phyloP scores from a whole-genome alignment of 306 rosid species.

The Betula pendula region DNA sequence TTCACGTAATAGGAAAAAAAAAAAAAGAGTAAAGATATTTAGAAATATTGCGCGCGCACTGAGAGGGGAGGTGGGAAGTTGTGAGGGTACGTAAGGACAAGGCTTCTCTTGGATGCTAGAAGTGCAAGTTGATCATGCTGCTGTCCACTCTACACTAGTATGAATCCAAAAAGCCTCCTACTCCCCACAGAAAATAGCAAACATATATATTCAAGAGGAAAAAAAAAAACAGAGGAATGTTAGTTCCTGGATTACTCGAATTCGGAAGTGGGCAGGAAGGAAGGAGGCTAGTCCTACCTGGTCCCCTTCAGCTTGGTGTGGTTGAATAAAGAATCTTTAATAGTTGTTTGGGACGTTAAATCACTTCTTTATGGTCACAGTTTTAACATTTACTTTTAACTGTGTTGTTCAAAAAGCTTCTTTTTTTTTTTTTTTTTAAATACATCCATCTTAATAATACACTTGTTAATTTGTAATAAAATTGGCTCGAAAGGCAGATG shows the following conservation, averaged over 20 bases:
- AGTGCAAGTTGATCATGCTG: not conserved
- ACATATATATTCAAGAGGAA: not conserved
- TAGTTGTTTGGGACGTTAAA: not conserved
- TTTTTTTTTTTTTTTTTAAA: no score
- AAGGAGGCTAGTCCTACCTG: no score
- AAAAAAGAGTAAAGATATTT: not conserved
- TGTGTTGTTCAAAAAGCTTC: no score
- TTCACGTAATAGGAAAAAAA: no score
- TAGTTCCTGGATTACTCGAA: no score
- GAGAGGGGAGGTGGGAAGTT: not conserved
- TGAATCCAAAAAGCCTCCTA: not conserved
- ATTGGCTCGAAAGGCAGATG: no score
- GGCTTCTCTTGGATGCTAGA: no score
- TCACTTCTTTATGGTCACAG: not conserved
- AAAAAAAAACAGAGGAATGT: no score
- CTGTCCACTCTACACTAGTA: not conserved
- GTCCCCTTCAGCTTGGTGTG: no score
- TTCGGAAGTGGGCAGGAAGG: no score
- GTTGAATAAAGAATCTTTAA: not conserved
- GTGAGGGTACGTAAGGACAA: no score
- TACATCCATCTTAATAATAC: not conserved
- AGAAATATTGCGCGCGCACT: not conserved
- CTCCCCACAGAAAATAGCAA: not conserved
- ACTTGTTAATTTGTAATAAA: not conserved
- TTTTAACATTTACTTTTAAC: not conserved